Evolutionary conservation across 2,329 filamentous ascomycete species (phyloP).

Genomic region (Dactylellina haptotyla): DNA sequence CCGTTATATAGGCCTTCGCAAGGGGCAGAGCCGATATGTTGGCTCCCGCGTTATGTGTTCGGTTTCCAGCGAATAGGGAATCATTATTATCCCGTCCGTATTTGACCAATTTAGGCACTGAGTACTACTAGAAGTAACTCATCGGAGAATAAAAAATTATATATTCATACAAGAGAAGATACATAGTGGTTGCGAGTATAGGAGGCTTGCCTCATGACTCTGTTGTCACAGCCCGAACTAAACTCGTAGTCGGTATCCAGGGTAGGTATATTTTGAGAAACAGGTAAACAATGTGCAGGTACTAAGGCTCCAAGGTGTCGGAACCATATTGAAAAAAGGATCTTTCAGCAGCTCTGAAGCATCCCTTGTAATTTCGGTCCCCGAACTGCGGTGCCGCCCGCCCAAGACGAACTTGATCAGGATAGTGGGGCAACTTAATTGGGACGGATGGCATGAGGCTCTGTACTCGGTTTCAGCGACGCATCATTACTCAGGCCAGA

Average conservation of each 20-base stretch:
- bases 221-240: constrained; percentile 21
- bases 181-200: constrained; percentile 8
- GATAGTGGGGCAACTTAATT: not conserved
- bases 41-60: constrained; percentile 18
- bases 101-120: not conserved
- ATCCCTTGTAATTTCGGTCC: constrained; percentile 14
- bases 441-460: constrained; percentile 40
- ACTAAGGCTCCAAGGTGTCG: constrained; percentile 29
- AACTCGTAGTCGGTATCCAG: constrained; percentile 4
- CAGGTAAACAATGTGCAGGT: not conserved
- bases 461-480: constrained; percentile 12
- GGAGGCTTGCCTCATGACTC: constrained; percentile 34
- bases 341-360: constrained; percentile 19
- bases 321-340: constrained; percentile 1
- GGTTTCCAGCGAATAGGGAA: constrained; percentile 16
- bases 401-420: not conserved
- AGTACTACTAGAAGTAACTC: not conserved
- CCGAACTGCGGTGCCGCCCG: constrained; percentile 30
- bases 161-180: constrained; percentile 1
- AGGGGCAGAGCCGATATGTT: not conserved
- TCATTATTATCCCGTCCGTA: not conserved
- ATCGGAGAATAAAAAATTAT: not conserved
- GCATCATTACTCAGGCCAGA: constrained; percentile 18
- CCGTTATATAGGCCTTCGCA: constrained; percentile 28
- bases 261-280: constrained; percentile 29